Evolutionary conservation across 2,329 filamentous ascomycete species (phyloP).

Genomic region (Phialocephala sp.): DNA sequence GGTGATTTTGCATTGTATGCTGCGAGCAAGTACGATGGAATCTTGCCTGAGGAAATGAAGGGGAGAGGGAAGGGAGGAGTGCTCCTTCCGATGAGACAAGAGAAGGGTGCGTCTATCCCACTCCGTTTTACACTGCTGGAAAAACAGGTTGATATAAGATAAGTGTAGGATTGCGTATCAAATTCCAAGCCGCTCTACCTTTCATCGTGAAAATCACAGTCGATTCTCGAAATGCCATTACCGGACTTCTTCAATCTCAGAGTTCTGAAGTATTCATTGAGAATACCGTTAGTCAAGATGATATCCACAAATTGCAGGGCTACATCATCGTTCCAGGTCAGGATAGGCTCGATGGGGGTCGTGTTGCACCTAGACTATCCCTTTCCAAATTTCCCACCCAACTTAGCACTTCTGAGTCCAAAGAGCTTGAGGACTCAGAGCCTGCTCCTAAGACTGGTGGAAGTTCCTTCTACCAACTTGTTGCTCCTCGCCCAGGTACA

Average conservation of each 20-base stretch:
- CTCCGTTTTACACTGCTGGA: not conserved
- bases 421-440: not conserved
- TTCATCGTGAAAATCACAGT: not conserved
- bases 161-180: not conserved
- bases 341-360: not conserved
- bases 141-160: not conserved
- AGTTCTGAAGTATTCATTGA: not conserved
- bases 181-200: not conserved
- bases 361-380: not conserved
- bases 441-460: not conserved
- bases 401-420: not conserved
- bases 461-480: not conserved
- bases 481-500: not conserved
- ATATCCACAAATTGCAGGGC: not conserved
- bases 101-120: not conserved
- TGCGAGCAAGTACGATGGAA: not conserved
- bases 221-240: not conserved
- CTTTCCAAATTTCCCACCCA: not conserved
- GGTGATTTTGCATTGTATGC: not conserved
- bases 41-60: not conserved
- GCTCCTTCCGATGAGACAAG: not conserved
- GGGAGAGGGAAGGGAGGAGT: not conserved
- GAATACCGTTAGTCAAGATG: not conserved
- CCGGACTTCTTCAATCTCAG: not conserved
- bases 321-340: not conserved